Base-by-base conservation (phyloP, 2,329 filamentous ascomycete genomes). In the Aspergillus quadricinctus region DNA sequence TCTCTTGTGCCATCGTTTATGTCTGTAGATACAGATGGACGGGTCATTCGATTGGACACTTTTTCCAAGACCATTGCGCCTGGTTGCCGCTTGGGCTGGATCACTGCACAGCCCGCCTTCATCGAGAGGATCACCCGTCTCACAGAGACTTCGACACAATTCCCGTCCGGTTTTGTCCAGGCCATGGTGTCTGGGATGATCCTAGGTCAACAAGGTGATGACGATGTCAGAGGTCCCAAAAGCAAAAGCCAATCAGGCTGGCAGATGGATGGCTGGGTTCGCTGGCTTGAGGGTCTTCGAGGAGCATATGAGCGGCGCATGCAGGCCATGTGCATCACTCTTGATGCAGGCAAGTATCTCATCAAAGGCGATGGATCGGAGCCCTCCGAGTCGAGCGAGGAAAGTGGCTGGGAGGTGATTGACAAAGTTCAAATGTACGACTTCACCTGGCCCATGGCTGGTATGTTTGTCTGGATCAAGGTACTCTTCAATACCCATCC, bases 31-130 rank as follows among this genome's bases (percentile, higher is more conserved):
- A 83, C 83, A 21, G 89, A 96, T 65, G 93, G 93, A 56, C 88
- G 93, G 37, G 92, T 97, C 45, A 82, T 97, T 56, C 88, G 92
- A 49, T 81, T 97, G 3, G 93, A 97, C 72, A 96, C 92, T 1
- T 97, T 97, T 73, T 94, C 89, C 68, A 97, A 97, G 77, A 95
- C 90, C 0, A 83, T 96, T 19, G 92, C 92, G 0, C 93, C 93
- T 0, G 93, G 93, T 1, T 95, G 90, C 69, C 86, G 93, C 29
- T 78, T 97, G 1, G 93, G 93, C 43, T 97, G 92, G 90, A 86
- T 96, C 62, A 96, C 92, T 0, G 87, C 89, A 0, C 89, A 95
- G 67, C 91, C 92, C 1, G 85, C 78, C 0, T 77, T 97, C 49
- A 80, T 92, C 49, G 90, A 95, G 72, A 85, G 89, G 6, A 77